Evolutionary conservation across 2,329 filamentous ascomycete genomes (phyloP).

Genomic region (Fusarium mundagurra): DNA sequence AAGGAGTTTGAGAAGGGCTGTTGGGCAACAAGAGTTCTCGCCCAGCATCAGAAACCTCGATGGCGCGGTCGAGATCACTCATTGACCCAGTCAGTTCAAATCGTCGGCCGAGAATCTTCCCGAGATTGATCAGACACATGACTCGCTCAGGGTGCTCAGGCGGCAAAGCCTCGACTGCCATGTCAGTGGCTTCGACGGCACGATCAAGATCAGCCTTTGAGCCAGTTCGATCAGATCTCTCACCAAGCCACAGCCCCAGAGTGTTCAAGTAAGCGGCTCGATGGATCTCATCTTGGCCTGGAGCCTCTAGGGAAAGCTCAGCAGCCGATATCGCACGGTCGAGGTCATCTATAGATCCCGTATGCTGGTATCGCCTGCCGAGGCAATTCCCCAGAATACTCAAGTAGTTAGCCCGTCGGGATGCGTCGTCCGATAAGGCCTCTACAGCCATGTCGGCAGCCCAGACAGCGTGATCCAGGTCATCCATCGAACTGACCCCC

Average conservation of each 20-base stretch:
- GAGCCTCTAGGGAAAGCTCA: background rate
- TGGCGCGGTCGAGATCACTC: background rate
- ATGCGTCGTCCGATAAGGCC: background rate
- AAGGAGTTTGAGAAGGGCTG: background rate
- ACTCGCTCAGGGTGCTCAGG: background rate
- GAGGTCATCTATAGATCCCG: background rate
- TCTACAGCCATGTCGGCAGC: background rate
- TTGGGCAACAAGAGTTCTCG: background rate
- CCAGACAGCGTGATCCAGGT: background rate
- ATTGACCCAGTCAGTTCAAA: background rate
- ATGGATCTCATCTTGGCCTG: background rate
- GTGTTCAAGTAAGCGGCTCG: background rate
- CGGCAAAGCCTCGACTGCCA: background rate
- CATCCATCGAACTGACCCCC: background rate
- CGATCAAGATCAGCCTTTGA: background rate
- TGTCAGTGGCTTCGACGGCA: background rate
- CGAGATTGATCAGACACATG: background rate
- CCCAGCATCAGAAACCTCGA: background rate
- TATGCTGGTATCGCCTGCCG: background rate
- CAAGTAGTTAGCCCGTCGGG: background rate
- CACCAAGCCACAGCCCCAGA: background rate
- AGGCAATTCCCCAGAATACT: background rate
- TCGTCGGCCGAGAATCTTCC: background rate
- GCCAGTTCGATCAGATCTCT: accelerated
- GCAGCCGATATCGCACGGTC: background rate